phyloP scores from a whole-genome alignment of 1,284 basidiomycete species.

The Apiotrichum domesticum region DNA sequence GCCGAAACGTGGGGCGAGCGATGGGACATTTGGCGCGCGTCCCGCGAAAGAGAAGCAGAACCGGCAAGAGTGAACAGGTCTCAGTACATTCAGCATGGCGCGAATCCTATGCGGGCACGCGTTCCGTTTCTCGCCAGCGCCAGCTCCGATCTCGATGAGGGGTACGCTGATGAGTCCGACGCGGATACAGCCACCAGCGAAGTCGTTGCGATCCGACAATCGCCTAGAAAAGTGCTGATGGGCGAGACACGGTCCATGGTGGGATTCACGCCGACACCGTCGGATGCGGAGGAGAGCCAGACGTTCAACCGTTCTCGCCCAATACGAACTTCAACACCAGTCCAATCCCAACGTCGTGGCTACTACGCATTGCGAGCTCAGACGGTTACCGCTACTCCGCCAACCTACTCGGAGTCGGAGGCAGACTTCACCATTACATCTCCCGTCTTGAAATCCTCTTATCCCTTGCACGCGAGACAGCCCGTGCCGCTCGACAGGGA shows the following conservation, averaged over 20 bases:
- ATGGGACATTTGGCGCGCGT: slow-evolving; percentile 39
- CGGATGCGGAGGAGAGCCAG: slow-evolving; percentile 5
- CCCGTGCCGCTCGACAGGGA: not conserved
- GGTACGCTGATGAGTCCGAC: slow-evolving; percentile 18
- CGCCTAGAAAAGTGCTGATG: slow-evolving; percentile 8
- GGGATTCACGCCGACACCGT: slow-evolving; percentile 9
- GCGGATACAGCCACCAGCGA: slow-evolving; percentile 3
- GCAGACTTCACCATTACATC: slow-evolving; percentile 5
- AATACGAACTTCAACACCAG: slow-evolving; percentile 12
- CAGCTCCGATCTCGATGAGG: slow-evolving; percentile 41
- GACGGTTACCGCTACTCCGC: not conserved
- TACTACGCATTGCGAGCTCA: not conserved
- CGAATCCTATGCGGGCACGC: slow-evolving; percentile 16
- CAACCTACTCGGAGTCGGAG: slow-evolving; percentile 8
- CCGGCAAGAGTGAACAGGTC: too few species aligned
- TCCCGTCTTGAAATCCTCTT: not conserved
- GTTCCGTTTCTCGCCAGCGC: slow-evolving; percentile 41
- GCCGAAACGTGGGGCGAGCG: slow-evolving; percentile 43
- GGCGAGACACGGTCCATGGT: slow-evolving; percentile 9
- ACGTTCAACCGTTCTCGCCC: slow-evolving; percentile 1
- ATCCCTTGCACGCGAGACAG: not conserved
- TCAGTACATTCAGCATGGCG: not conserved
- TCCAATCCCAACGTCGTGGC: slow-evolving; percentile 4
- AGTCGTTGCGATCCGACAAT: slow-evolving; percentile 1
- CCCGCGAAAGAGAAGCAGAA: not conserved